Base-by-base conservation (phyloP, 441 rosid genomes). In the Viola pubescens region DNA sequence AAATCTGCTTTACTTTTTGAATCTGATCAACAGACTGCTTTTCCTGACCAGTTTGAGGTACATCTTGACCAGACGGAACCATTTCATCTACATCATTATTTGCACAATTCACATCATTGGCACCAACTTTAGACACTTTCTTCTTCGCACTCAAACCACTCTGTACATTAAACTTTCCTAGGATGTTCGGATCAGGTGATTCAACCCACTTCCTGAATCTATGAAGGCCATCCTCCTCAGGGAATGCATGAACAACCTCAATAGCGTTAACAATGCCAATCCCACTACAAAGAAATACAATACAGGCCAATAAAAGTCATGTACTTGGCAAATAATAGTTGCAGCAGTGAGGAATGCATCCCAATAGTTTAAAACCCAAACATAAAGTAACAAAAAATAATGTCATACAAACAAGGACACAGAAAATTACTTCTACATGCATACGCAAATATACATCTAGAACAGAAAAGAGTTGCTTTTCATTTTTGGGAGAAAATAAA, bases 201-300 rank as follows among this genome's bases (percentile, higher is more conserved):
- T 94, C 96, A 65, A 94, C 76, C 99, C 99, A 94, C 73, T 86
- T 91, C 56, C 89, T 89, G 69, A 94, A 88, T 73, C 81, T 85
- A 37, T 75, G 72, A 74, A 94, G 95, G 52, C 99, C 99, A 72
- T 88, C 87, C 53, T 85, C 95, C 76, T 90, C 97, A 0, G 95
- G 90, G 71, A 86, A 94, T 68, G 97, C 99, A 78, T 81, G 83
- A 59, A 94, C 78, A 52, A 94, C 95, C 82, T 94, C 99, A 64
- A 90, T 84, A 53, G 99, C 97, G 77, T 94, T 94, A 65, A 94
- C 99, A 67, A 94, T 90, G 64, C 96, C 99, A 66, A 94, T 88
- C 55, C 99, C 99, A 80, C 99, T 94, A 76, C 86, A 77, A n/a
- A 47, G 37, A 69, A 55, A 26, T 26, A 26, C 34, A 68, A 72